Base-by-base conservation (phyloP, 2,329 filamentous ascomycete species). In the Tolypocladium guangdongense region DNA sequence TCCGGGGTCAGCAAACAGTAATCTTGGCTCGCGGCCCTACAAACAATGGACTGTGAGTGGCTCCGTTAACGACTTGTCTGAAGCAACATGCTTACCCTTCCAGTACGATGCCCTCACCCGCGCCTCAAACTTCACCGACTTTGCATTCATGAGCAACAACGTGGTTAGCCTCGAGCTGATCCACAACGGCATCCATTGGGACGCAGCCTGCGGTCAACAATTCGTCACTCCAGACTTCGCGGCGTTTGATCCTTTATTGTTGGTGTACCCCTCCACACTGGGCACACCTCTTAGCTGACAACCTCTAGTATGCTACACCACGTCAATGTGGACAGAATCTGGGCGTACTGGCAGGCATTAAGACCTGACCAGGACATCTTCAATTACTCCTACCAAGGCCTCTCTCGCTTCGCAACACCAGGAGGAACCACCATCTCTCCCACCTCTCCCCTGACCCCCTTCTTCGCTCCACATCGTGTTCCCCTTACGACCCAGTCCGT, bases 251-350 rank as follows among this genome's bases (percentile, higher is more conserved):
- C 69, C 73, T 10, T 57, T 77, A 20, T 77, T 77, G 69, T 72
- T 59, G 55, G 68, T 63, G 2, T 7, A 7, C 12, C 5, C 4
- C 16, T 1, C 38, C 16, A 20, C 4, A n/a, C 14, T 14, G 12
- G 27, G 12, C 27, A 4, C 7, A 12, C 11, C 14, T 16, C 11
- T 3, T 1, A 38, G 27, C 48, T 50, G 30, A 50, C 39, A 39
- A 2, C 24, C 8, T 12, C n/a, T 22, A 69, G 67, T 58, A 74
- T 71, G 73, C 63, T 77, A n/a, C 75, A 77, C 56, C 76, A 77
- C 67, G 66, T 74, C 61, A 82, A 87, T 59, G 75, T 87, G 52
- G 82, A 87, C 60, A 77, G 83, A 38, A 71, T 87, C 38, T 84
- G 83, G 67, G 75, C 80, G 16, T 73, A 77, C 59, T 80, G 72